Evolutionary conservation across 2,329 filamentous ascomycete genomes (phyloP).

Genomic region (Biscogniauxia marginata): DNA sequence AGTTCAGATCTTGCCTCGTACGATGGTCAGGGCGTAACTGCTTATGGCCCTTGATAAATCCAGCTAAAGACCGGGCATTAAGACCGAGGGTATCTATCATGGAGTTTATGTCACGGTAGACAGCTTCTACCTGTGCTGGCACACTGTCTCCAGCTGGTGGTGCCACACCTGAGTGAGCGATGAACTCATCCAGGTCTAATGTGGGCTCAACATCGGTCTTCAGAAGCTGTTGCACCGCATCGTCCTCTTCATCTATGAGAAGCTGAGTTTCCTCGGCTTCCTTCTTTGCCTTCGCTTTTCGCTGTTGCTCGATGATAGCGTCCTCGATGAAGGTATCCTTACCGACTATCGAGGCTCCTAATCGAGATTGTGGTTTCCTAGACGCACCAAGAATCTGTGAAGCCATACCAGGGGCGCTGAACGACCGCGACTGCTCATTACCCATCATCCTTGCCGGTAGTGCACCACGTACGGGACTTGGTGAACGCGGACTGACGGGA

Average conservation of each 20-base stretch:
- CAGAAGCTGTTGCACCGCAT: constrained; percentile 63
- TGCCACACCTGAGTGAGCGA: constrained; percentile 58
- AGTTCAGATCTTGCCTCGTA: constrained; percentile 66
- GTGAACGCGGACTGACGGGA: constrained; percentile 64
- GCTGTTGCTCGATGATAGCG: constrained; percentile 49
- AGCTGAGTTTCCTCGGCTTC: constrained; percentile 57
- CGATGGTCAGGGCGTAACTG: constrained; percentile 53
- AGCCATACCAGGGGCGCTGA: constrained; percentile 60
- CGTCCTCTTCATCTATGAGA: constrained; percentile 67
- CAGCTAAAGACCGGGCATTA: constrained; percentile 68
- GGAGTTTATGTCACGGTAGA: constrained; percentile 80
- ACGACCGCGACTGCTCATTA: constrained; percentile 53
- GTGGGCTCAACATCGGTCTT: constrained; percentile 60
- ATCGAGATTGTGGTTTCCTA: constrained; percentile 37
- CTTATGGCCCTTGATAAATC: constrained; percentile 67
- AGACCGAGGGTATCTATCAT: constrained; percentile 94
- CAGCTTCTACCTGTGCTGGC: constrained; percentile 61
- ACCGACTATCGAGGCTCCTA: constrained; percentile 40
- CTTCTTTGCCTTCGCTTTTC: constrained; percentile 51
- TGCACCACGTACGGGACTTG: constrained; percentile 65
- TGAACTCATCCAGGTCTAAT: constrained; percentile 64
- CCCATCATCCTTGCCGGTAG: constrained; percentile 50
- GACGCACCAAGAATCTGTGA: constrained; percentile 49
- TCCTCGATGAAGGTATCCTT: constrained; percentile 43
- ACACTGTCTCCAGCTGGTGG: constrained; percentile 56